phyloP scores from a whole-genome alignment of 371 early-diverging fungal species.

The Lichtheimia corymbifera region DNA sequence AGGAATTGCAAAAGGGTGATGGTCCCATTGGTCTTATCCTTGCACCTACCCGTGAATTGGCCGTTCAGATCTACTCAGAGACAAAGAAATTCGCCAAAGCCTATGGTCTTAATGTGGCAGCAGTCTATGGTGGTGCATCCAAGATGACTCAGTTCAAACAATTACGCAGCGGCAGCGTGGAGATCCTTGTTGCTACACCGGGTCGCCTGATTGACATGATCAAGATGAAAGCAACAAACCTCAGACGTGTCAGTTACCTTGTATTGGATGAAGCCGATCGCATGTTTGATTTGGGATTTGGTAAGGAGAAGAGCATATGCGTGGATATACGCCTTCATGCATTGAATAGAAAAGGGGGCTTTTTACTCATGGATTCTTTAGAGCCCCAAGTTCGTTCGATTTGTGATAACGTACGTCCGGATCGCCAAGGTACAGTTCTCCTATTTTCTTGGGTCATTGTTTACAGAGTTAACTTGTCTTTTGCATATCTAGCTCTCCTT shows the following conservation, averaged over 20 bases:
- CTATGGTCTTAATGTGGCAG: conserved; percentile 69
- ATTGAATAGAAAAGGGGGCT: not conserved
- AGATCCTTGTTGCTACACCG: conserved; percentile 93
- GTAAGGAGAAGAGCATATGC: conserved; percentile 30
- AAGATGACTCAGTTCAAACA: conserved; percentile 89
- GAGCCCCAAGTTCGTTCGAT: conserved; percentile 95
- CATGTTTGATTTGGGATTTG: conserved; percentile 97
- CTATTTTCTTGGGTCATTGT: not conserved
- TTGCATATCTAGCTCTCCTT: conserved; percentile 74
- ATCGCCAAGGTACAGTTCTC: conserved; percentile 64
- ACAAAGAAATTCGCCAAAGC: conserved; percentile 79
- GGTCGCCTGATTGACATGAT: conserved; percentile 97
- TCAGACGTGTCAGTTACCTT: conserved; percentile 87
- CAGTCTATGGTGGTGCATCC: conserved; percentile 91
- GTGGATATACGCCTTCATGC: conserved; percentile 1
- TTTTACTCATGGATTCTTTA: conserved; percentile 13
- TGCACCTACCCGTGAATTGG: conserved; percentile 91
- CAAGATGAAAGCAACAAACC: conserved; percentile 83
- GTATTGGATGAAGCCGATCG: conserved; percentile 96
- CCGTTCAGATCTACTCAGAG: conserved; percentile 85
- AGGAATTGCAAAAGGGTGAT: conserved; percentile 64
- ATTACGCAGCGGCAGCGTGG: conserved; percentile 77
- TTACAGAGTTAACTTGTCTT: not conserved
- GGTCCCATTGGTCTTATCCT: conserved; percentile 77
- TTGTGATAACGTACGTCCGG: conserved; percentile 85